Percentiles rank a stretch among this genome's conserved stretches.
Conservation (phyloP, 495 filamentous ascomycete genomes). For the Saxispiralis lemnorum region DNA sequence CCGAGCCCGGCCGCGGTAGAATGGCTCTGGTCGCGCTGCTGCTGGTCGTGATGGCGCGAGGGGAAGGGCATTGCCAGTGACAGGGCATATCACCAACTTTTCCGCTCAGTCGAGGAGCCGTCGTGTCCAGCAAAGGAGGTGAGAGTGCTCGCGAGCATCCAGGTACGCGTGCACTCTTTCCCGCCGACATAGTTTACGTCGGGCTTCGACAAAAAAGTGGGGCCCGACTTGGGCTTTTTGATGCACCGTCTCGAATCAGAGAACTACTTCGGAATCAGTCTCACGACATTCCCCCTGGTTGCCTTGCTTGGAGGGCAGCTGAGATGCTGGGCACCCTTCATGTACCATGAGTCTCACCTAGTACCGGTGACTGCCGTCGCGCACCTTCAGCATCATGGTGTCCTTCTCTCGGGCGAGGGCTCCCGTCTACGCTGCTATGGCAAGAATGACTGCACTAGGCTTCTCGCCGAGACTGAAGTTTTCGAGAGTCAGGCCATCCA, state of each 20-base stretch:
- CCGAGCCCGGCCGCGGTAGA: no score
- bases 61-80: constrained; percentile 3
- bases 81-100: neutral
- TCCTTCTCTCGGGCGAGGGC: constrained; percentile 57
- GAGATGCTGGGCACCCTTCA: neutral
- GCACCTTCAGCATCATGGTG: constrained; percentile 21
- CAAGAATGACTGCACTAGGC: constrained; percentile 21
- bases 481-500: constrained; percentile 51
- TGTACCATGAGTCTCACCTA: constrained; percentile 19
- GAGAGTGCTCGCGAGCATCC: no score
- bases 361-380: constrained; percentile 42
- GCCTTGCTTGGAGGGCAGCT: no score
- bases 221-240: no score
- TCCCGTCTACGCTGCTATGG: constrained; percentile 44
- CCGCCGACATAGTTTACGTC: no score
- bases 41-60: constrained; percentile 1
- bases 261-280: no score
- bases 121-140: no score
- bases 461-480: constrained; percentile 28
- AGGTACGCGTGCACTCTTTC: no score
- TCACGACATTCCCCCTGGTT: no score
- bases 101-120: no score
- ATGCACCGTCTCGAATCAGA: no score
- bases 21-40: neutral
- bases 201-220: no score